These are phyloP conservation scores for Backusella liffmaniae DNA, from an alignment of 192 early-diverging fungal species.

Conservation along the genomic window DNA sequence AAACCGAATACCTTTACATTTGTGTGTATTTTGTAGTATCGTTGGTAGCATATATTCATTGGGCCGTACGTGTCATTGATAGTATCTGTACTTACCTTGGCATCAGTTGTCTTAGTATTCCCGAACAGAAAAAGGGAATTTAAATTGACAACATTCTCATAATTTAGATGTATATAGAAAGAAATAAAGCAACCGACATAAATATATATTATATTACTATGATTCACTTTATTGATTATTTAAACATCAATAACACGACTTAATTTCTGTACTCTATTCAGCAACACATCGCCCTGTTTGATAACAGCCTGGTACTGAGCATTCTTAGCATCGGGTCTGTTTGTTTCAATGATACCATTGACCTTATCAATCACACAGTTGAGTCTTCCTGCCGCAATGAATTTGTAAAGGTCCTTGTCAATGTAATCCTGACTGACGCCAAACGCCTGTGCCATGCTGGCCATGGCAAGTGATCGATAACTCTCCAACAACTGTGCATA, in stretches of 20 bases:
- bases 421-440: slow-evolving; percentile 94
- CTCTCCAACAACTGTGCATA: slow-evolving; percentile 96
- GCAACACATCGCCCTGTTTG: slow-evolving; percentile 93
- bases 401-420: slow-evolving; percentile 92
- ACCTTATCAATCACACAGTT: slow-evolving; percentile 99
- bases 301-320: slow-evolving; percentile 96
- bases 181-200: background rate
- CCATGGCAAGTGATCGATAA: slow-evolving; percentile 90
- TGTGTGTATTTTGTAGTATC: slow-evolving; percentile 69
- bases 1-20: slow-evolving; percentile 68
- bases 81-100: slow-evolving; percentile 83
- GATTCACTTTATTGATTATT: background rate
- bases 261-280: slow-evolving; percentile 95
- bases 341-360: slow-evolving; percentile 94
- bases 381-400: slow-evolving; percentile 93
- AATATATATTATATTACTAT: background rate
- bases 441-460: slow-evolving; percentile 96
- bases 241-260: slow-evolving; percentile 90
- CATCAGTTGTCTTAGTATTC: slow-evolving; percentile 86
- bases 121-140: slow-evolving; percentile 19
- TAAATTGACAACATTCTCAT: background rate
- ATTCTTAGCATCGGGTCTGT: slow-evolving; percentile 98
- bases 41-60: slow-evolving; percentile 76
- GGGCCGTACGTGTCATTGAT: slow-evolving; percentile 83
- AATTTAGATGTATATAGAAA: background rate